phyloP scores from a whole-genome alignment of 805 yeast genomes.

The Metschnikowia baotianmanensis region DNA sequence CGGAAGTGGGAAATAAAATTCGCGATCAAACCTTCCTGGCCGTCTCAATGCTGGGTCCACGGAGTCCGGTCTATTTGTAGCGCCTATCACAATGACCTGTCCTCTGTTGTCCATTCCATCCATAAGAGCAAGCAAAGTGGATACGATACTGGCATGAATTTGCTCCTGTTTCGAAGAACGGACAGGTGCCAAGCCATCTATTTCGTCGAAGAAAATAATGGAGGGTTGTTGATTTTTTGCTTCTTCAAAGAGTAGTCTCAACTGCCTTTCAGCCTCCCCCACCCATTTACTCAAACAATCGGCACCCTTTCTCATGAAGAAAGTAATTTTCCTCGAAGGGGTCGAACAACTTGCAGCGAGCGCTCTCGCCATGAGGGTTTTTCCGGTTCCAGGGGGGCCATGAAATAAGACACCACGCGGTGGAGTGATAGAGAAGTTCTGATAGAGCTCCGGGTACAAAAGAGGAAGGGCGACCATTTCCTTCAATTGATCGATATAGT shows the following conservation, averaged over 20 bases:
- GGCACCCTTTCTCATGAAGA: conserved; percentile 98
- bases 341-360: conserved; percentile 93
- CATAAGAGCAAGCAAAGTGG: conserved; percentile 92
- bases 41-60: conserved; percentile 97
- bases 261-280: conserved; percentile 96
- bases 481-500: conserved; percentile 85
- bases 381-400: conserved; percentile 99
- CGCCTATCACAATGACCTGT: conserved; percentile 96
- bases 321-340: conserved; percentile 80
- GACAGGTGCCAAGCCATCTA: conserved; percentile 97
- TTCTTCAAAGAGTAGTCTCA: conserved; percentile 87
- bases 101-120: conserved; percentile 99
- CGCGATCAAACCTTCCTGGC: conserved; percentile 97
- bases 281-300: conserved; percentile 98
- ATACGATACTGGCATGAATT: conserved; percentile 95
- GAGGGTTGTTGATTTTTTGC: conserved; percentile 95
- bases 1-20: conserved; percentile 93
- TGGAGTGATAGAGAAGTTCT: conserved; percentile 86
- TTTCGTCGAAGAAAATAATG: conserved; percentile 95
- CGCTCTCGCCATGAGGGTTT: conserved; percentile 96
- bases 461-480: conserved; percentile 96
- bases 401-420: conserved; percentile 97
- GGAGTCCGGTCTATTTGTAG: conserved; percentile 96
- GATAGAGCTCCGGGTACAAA: conserved; percentile 89
- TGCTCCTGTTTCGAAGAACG: conserved; percentile 97